Base-by-base conservation (phyloP, 139 green algal species). In the Microglena sp. region DNA sequence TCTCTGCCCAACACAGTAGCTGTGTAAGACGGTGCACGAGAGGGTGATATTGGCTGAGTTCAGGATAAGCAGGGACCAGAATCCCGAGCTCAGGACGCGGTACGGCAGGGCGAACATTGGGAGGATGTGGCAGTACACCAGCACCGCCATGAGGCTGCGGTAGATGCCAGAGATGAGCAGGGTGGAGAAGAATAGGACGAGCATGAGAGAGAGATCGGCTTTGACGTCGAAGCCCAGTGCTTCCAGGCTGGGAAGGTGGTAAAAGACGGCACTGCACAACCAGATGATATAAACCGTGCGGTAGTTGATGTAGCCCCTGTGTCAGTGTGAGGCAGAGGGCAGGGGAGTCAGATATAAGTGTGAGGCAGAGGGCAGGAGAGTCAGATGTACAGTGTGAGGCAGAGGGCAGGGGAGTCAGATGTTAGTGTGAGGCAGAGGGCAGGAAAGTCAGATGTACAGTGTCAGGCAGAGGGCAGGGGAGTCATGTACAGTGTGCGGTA, bases 301-400 rank as follows among this genome's bases (percentile, higher is more conserved):
- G 55, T 83, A 90, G 71, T 92, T 95, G 63, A 94, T 83, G 73
- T 89, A 86, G 22, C 74, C 85, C 28, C 82, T 89, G 80, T 32
- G 60, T 11, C 4, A 2, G n/a, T n/a, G n/a, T n/a, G n/a, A n/a
- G n/a, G n/a, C n/a, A n/a, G n/a, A n/a, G n/a, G n/a, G n/a, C n/a
- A n/a, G n/a, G n/a, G n/a, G n/a, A n/a, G n/a, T n/a, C n/a, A n/a
- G n/a, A n/a, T n/a, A n/a, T n/a, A n/a, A n/a, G n/a, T n/a, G n/a
- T n/a, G n/a, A n/a, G n/a, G n/a, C n/a, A n/a, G n/a, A n/a, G 35
- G 27, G 34, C 3, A 4, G 15, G 27, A 26, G 5, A 35, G 27
- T 29, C 15, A 43, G 7, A 5, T n/a, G 21, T 61, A 5, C 5
- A 61, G n/a, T n/a, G n/a, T n/a, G n/a, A n/a, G n/a, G n/a, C n/a